Conservation (phyloP, 2,329 filamentous ascomycete species). For the Hirsutella thompsonii region DNA sequence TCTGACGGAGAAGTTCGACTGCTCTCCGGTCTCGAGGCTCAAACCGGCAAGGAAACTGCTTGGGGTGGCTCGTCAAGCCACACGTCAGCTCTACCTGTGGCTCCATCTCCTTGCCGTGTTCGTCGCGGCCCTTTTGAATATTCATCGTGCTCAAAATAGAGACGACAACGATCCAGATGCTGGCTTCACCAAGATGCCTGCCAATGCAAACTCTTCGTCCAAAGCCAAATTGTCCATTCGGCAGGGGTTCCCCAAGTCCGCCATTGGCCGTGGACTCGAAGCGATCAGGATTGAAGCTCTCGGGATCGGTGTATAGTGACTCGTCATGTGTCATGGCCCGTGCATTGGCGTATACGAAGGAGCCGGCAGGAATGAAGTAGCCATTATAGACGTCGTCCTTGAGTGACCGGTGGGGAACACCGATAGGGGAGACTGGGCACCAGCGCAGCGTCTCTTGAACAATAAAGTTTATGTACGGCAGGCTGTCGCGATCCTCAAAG, state of each 20-base stretch:
- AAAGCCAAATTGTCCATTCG: constrained; percentile 36
- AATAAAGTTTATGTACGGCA: constrained; percentile 32
- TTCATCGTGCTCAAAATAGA: constrained; percentile 24
- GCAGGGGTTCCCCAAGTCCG: constrained; percentile 30
- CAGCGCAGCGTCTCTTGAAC: constrained; percentile 32
- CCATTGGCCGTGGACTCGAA: constrained; percentile 21
- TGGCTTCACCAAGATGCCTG: constrained; percentile 32
- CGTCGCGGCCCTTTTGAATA: constrained; percentile 17
- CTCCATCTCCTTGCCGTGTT: constrained; percentile 19
- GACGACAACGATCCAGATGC: constrained; percentile 26
- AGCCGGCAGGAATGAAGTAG: constrained; percentile 43
- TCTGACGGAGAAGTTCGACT: constrained; percentile 3
- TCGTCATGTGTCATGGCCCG: constrained; percentile 30
- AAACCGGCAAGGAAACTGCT: constrained; percentile 12
- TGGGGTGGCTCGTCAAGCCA: constrained; percentile 14
- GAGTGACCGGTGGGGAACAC: constrained; percentile 40
- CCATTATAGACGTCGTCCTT: constrained; percentile 44
- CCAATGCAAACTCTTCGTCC: constrained; percentile 38
- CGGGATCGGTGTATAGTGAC: constrained; percentile 24
- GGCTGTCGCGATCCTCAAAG: constrained; percentile 27
- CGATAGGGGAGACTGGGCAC: constrained; percentile 31
- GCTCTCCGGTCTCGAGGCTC: constrained; percentile 10
- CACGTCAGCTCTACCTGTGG: constrained; percentile 14
- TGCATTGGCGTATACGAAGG: constrained; percentile 28
- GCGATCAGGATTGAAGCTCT: constrained; percentile 31